A percentile compares a stretch with the other conserved stretches of the same genome.
phyloP scores from a whole-genome alignment of 495 filamentous ascomycete genomes.

The Trichoderma orchidacearum region DNA sequence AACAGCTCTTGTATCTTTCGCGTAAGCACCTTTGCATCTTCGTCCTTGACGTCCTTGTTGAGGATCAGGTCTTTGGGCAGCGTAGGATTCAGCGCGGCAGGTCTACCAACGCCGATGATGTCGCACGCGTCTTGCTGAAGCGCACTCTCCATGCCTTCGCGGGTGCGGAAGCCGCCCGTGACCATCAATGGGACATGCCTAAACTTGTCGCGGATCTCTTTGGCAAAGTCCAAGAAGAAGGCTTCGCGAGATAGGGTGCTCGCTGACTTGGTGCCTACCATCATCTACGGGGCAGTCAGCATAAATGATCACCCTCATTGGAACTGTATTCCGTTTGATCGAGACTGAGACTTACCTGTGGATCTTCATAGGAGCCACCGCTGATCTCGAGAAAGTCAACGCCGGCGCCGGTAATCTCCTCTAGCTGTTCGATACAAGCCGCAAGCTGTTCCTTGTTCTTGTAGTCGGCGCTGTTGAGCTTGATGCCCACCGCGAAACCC shows the following conservation, averaged over 20 bases:
- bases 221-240: constrained; percentile 47
- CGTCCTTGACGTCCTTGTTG: constrained; percentile 34
- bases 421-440: constrained; percentile 37
- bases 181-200: constrained; percentile 29
- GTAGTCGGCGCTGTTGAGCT: constrained; percentile 49
- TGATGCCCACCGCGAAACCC: constrained; percentile 43
- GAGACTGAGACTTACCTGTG: constrained; percentile 18
- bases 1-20: constrained; percentile 21
- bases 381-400: constrained; percentile 52
- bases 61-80: constrained; percentile 36
- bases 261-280: constrained; percentile 11
- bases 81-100: constrained; percentile 33
- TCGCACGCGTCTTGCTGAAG: constrained; percentile 40
- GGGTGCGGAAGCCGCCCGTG: constrained; percentile 40
- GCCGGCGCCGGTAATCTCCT: constrained; percentile 33
- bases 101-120: constrained; percentile 42
- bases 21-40: constrained; percentile 29
- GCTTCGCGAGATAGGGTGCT: constrained; percentile 40
- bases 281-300: neutral
- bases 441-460: constrained; percentile 26
- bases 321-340: too few relatives aligned
- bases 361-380: constrained; percentile 45
- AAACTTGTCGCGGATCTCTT: constrained; percentile 26
- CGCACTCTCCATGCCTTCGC: constrained; percentile 39
- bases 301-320: too few relatives aligned